A percentile compares a stretch with the other conserved stretches of the same genome.
Evolutionary conservation across 2,329 filamentous ascomycete species (phyloP).

Genomic region (Alternaria incomplexa): DNA sequence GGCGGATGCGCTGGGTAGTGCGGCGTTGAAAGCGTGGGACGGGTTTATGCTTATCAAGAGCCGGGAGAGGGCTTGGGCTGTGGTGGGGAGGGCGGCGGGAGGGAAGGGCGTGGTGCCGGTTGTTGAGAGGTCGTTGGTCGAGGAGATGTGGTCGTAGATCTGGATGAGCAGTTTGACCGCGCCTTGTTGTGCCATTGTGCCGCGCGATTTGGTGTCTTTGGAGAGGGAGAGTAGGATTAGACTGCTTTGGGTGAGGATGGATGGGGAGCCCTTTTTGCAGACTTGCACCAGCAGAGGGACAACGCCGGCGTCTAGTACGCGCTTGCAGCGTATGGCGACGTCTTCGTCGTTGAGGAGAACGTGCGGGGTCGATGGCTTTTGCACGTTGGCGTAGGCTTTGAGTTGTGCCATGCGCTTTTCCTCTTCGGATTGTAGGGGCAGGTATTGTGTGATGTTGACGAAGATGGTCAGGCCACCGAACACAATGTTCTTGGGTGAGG

Average conservation of each 20-base stretch:
- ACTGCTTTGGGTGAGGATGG: slow-evolving; percentile 74
- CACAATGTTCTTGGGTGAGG: slow-evolving; percentile 64
- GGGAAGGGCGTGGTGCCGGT: slow-evolving; percentile 41
- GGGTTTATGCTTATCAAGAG: slow-evolving; percentile 89
- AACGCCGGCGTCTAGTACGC: slow-evolving; percentile 78
- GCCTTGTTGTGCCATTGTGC: slow-evolving; percentile 89
- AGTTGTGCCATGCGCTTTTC: slow-evolving; percentile 90
- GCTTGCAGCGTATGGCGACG: slow-evolving; percentile 76
- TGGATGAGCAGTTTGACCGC: slow-evolving; percentile 83
- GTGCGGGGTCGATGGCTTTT: slow-evolving; percentile 67
- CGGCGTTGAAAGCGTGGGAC: slow-evolving; percentile 80
- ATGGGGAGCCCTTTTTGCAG: slow-evolving; percentile 73
- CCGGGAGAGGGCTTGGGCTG: slow-evolving; percentile 81
- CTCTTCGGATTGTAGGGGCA: slow-evolving; percentile 80
- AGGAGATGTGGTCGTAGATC: slow-evolving; percentile 65
- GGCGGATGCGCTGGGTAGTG: slow-evolving; percentile 75
- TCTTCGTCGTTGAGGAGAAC: slow-evolving; percentile 77
- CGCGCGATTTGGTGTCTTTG: slow-evolving; percentile 74
- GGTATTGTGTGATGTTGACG: slow-evolving; percentile 81
- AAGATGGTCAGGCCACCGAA: slow-evolving; percentile 89
- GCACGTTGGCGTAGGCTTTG: slow-evolving; percentile 90
- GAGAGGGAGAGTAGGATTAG: slow-evolving; percentile 80
- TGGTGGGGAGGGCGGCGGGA: slow-evolving; percentile 55
- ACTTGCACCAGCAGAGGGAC: slow-evolving; percentile 79
- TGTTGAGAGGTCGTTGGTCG: slow-evolving; percentile 53